Evolutionary conservation across 306 rosid species (phyloP).

Genomic region (Acacia confusa): DNA sequence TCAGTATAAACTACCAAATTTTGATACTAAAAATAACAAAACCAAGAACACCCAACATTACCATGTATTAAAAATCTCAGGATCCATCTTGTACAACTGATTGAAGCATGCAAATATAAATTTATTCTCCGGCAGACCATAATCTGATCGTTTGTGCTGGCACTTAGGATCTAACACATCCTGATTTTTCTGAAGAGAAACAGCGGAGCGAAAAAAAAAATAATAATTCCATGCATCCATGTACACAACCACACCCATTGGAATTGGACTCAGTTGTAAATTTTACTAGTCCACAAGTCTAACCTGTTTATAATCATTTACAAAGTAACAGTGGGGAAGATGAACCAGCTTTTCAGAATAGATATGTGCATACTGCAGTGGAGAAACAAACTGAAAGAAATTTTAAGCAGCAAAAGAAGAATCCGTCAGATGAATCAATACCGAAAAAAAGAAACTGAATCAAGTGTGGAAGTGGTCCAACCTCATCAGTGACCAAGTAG

Average conservation of each 20-base stretch:
- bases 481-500: slow-evolving; percentile 23
- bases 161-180: slow-evolving; percentile 84
- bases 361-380: slow-evolving; percentile 68
- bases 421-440: background rate
- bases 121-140: slow-evolving; percentile 16
- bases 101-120: slow-evolving; percentile 75
- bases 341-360: slow-evolving; percentile 97
- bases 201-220: background rate
- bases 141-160: slow-evolving; percentile 60
- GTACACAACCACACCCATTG: background rate
- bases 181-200: slow-evolving; percentile 72
- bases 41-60: slow-evolving; percentile 37
- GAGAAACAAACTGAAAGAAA: slow-evolving; percentile 33
- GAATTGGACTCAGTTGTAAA: slow-evolving; percentile 9
- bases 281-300: slow-evolving; percentile 20
- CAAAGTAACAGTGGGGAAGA: slow-evolving; percentile 97
- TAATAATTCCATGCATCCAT: background rate
- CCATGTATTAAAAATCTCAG: slow-evolving; percentile 91
- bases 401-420: background rate
- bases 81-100: slow-evolving; percentile 99
- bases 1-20: background rate
- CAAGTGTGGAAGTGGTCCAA: background rate
- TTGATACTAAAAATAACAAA: too few species aligned
- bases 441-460: too few species aligned
- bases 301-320: slow-evolving; percentile 98